Conservation (phyloP, 192 early-diverging fungal genomes). For the Coemansia sp. region DNA sequence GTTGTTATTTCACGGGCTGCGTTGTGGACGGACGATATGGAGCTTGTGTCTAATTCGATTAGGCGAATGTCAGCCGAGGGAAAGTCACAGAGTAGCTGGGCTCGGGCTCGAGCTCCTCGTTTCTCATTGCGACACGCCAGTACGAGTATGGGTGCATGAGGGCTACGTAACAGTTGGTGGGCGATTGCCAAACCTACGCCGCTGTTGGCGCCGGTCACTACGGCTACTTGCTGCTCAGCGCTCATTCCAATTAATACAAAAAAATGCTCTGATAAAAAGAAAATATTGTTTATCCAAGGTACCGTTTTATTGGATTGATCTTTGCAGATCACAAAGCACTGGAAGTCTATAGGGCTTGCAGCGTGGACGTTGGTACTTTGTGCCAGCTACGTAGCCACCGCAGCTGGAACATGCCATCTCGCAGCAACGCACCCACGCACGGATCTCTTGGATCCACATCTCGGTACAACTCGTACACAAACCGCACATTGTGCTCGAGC, state of each 20-base stretch:
- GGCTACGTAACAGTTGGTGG: conserved; percentile 5
- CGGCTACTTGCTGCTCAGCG: background rate
- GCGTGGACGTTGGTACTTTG: too few species aligned
- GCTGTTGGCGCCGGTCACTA: conserved; percentile 50
- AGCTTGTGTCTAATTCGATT: conserved; percentile 50
- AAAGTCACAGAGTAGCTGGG: conserved; percentile 9
- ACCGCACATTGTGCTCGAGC: conserved; percentile 36
- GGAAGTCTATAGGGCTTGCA: too few species aligned
- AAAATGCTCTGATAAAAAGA: too few species aligned
- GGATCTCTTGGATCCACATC: conserved; percentile 17
- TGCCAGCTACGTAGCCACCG: conserved; percentile 36
- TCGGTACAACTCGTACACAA: conserved; percentile 47
- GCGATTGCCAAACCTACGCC: conserved; percentile 47
- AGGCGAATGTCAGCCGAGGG: conserved; percentile 17
- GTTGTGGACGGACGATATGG: conserved; percentile 25
- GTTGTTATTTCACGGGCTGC: conserved; percentile 17
- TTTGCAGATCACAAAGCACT: too few species aligned
- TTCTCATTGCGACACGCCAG: conserved; percentile 47
- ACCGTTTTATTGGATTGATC: too few species aligned
- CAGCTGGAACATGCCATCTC: conserved; percentile 23
- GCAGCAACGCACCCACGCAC: conserved; percentile 4
- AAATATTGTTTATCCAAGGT: too few species aligned
- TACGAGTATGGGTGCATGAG: conserved; percentile 15
- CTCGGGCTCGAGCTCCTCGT: conserved; percentile 21
- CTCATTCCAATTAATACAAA: too few species aligned